Base-by-base conservation (phyloP, 805 yeast genomes). In the Saccharomycopsis sp. region DNA sequence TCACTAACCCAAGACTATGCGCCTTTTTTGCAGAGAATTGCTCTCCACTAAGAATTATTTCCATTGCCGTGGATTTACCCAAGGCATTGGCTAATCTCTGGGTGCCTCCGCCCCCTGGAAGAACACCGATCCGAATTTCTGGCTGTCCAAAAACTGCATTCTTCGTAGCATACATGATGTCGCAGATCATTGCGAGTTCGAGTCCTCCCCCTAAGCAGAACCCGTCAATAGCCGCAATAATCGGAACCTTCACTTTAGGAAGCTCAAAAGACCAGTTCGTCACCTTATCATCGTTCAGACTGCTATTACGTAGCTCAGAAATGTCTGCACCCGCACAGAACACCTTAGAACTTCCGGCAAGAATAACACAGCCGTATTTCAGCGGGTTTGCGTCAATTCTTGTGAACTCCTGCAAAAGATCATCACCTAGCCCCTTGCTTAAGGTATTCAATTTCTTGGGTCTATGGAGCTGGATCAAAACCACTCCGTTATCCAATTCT, bases 261-360 rank as follows among this genome's bases (percentile, higher is more conserved):
- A 78, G 67, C 47, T 72, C 71, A 22, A 72, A 65, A 80, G 62
- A 52, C 62, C 62, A 58, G n/a, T 25, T 12, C 3, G 55, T 51
- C 15, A 44, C 69, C 42, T 62, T 60, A 53, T 68, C 69, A 25
- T 68, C 66, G 12, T 73, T 76, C 20, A 71, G 71, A 34, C 75
- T 73, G 41, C 72, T 69, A 1, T 72, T 67, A 62, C 71, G 67
- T 81, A 79, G 78, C 66, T 78, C 80, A 67, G 78, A 77, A 69
- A 79, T 80, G 63, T 79, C 83, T 12, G 83, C 83, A 17, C 83
- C 83, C 7, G 83, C 82, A 12, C 83, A 83, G 63, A 79, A 79
- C 2, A 81, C 82, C 59, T 66, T 68, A 58, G 72, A 72, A 47
- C 67, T 67, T 0, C 83, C 83, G 12, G 82, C 78, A 38, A 79